Evolutionary conservation across 306 rosid species (phyloP), one percentile per base, ranked within the genome.

Genomic region (Cucurbita pepo): DNA sequence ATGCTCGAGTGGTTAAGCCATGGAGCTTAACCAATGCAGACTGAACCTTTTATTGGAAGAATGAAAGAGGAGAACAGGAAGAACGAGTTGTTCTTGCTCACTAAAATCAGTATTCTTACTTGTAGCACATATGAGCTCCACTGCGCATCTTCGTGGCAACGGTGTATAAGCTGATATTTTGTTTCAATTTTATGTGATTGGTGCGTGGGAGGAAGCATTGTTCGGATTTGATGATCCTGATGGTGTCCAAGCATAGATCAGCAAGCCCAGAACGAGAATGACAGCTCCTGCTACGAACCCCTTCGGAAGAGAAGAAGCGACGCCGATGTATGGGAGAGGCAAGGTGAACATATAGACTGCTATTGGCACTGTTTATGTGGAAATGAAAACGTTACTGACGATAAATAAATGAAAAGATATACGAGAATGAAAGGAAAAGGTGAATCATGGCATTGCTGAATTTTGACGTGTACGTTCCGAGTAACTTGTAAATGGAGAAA

Each of bases 291-390:
- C 88, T 38, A 89, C 76, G 63, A 91, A 91, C 73, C 97, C 96
- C 25, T 85, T 59, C 9, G 97, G 97, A 80, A 91, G 86, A 22
- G 97, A 77, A 34, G 93, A 78, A 11, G 88, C 87, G 61, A 87
- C 87, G 0, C 91, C 97, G 21, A 91, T 83, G 85, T 85, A 89
- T 45, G 97, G 97, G 55, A 91, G 81, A 16, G 96, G 97, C 82
- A 91, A 77, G 7, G 97, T 91, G 86, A 91, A 89, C 81, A 89
- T 56, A 53, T 77, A 91, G 44, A 89, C 80, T 0, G 97, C 82
- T 56, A 89, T 89, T 7, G 97, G 97, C 65, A 91, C 97, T 91
- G 97, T 80, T 62, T 78, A 82, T 70, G 67, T 18, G 72, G 14
- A 21, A 45, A 47, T 6, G 36, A 11, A 47, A 22, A 44, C 15